Evolutionary conservation across 306 rosid species (phyloP).

Genomic region (Bauhinia variegata): DNA sequence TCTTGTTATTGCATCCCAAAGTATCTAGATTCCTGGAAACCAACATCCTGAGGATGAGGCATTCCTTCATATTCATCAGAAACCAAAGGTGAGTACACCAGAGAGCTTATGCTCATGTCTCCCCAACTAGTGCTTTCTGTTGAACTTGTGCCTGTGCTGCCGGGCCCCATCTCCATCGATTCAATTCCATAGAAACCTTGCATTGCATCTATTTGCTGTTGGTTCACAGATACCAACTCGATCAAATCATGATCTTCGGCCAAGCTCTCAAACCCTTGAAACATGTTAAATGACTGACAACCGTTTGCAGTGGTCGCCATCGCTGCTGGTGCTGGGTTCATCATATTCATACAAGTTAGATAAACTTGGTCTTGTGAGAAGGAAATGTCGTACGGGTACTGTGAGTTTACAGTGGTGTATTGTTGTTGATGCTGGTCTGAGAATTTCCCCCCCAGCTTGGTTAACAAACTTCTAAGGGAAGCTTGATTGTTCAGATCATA

Average conservation of each 20-base stretch:
- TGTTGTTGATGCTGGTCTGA: slow-evolving; percentile 24
- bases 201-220: slow-evolving; percentile 37
- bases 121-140: slow-evolving; percentile 77
- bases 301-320: slow-evolving; percentile 18
- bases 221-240: slow-evolving; percentile 48
- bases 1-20: slow-evolving; percentile 52
- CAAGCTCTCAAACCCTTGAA: slow-evolving; percentile 53
- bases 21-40: slow-evolving; percentile 54
- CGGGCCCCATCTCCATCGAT: slow-evolving; percentile 38
- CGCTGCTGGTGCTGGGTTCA: slow-evolving; percentile 25
- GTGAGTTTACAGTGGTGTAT: slow-evolving; percentile 27
- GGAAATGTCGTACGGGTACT: slow-evolving; percentile 36
- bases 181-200: slow-evolving; percentile 55
- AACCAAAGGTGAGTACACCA: slow-evolving; percentile 59
- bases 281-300: slow-evolving; percentile 31
- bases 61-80: slow-evolving; percentile 50
- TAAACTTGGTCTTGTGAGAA: slow-evolving; percentile 36
- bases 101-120: slow-evolving; percentile 61
- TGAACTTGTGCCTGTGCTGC: slow-evolving; percentile 48
- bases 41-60: slow-evolving; percentile 39
- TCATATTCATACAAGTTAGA: slow-evolving; percentile 36
- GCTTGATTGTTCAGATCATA: slow-evolving; percentile 42
- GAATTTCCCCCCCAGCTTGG: slow-evolving; percentile 55
- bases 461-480: slow-evolving; percentile 46
- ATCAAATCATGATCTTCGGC: slow-evolving; percentile 46